A percentile compares a stretch with the other conserved stretches of the same genome.
phyloP scores from a whole-genome alignment of 1,139 yeast genomes.

The Pichia sp. region DNA sequence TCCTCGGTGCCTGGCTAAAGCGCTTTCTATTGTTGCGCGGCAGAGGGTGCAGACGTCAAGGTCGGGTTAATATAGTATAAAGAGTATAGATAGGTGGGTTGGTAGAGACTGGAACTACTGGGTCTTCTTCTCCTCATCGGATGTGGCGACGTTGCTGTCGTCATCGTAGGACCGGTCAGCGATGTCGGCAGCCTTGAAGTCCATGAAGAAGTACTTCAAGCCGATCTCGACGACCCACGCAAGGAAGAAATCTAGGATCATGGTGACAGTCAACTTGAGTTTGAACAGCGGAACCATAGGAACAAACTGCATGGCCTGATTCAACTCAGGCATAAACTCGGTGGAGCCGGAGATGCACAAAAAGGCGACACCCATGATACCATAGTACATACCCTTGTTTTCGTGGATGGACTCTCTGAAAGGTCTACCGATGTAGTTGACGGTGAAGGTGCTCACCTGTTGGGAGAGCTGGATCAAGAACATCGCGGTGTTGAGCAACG shows the following conservation, averaged over 20 bases:
- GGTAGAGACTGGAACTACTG: constrained; percentile 3
- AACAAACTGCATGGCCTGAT: constrained; percentile 86
- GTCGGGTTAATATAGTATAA: neutral
- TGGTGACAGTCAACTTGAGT: constrained; percentile 65
- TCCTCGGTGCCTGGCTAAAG: neutral
- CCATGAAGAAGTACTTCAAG: constrained; percentile 83
- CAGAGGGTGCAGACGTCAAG: neutral
- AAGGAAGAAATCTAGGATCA: constrained; percentile 70
- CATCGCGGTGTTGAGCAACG: constrained; percentile 92
- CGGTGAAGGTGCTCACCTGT: constrained; percentile 96
- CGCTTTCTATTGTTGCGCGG: neutral
- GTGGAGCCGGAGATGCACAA: constrained; percentile 90
- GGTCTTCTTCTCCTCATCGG: constrained; percentile 16
- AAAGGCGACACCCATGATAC: constrained; percentile 84
- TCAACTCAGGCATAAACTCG: constrained; percentile 91
- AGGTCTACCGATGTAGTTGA: constrained; percentile 95
- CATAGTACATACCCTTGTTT: constrained; percentile 96
- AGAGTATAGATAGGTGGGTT: neutral
- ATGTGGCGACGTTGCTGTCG: constrained; percentile 31
- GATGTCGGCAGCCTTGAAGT: constrained; percentile 87
- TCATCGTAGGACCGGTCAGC: constrained; percentile 41
- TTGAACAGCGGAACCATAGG: constrained; percentile 76
- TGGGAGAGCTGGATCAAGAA: constrained; percentile 91
- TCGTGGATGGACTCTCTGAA: constrained; percentile 87
- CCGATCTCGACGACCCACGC: constrained; percentile 77